Base-by-base conservation (phyloP, 805 yeast genomes). In the Cyberlindnera sargentensis region DNA sequence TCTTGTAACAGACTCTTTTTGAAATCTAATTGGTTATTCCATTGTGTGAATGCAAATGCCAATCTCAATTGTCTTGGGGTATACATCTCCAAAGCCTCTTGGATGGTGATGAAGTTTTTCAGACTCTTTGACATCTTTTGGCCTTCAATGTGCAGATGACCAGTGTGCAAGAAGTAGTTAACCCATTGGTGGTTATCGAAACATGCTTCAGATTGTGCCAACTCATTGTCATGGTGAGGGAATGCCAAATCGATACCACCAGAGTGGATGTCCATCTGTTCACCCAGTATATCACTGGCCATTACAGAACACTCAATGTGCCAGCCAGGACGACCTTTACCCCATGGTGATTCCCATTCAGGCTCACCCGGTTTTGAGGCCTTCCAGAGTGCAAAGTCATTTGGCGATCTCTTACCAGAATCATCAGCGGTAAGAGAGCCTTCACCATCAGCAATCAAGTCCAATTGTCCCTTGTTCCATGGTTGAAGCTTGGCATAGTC, bases 271-370 rank as follows among this genome's bases (percentile, higher is more conserved):
- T 93, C 99, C 75, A 93, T 84, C 46, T 73, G 72, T 23, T 76
- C 65, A 4, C 98, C 98, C 33, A 85, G 73, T 38, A 90, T 75
- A 53, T 89, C 95, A 41, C 89, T 76, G 2, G 98, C 98, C 99
- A 93, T 93, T 23, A 93, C 99, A 7, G 97, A 89, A 74, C 99
- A 93, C 67, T 93, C 99, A 63, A 93, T 93, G 63, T 93, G 99
- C 99, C 99, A 93, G 4, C 99, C 99, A 10, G 99, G 99, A 63
- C 99, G 82, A 42, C 99, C 99, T 46, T 72, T 72, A 26, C 99
- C 99, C 98, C 98, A 93, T 27, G 91, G 90, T 2, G 96, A 87
- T 5, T 73, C 76, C 98, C 98, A 93, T 39, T 80, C 76, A 25
- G 99, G 99, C 67, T 93, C 99, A 55, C 99, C 99, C 6, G 95